These are phyloP conservation scores for Aristolochia contorta DNA, from an alignment of 164 flowering plant species.

Conservation along the genomic window DNA sequence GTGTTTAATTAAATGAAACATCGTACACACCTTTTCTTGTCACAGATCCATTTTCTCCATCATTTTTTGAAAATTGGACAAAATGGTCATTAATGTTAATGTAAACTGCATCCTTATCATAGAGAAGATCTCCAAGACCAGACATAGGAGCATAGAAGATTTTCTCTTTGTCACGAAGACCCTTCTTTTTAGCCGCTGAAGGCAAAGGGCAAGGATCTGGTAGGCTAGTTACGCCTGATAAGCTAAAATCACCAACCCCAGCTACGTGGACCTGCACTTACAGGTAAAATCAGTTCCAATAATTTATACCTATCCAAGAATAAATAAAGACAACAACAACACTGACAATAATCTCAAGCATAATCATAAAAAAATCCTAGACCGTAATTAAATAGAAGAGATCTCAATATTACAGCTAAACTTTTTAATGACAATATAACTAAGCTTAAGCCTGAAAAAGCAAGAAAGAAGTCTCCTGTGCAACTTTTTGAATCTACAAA, in stretches of 20 bases:
- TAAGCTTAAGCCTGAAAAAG: no score
- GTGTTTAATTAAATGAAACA: not conserved
- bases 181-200: slow-evolving; percentile 93
- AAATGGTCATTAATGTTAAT: slow-evolving; percentile 79
- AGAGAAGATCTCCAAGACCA: slow-evolving; percentile 89
- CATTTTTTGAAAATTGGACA: slow-evolving; percentile 72
- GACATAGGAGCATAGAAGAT: slow-evolving; percentile 98
- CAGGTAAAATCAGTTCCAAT: not conserved
- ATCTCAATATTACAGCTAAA: not conserved
- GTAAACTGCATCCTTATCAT: slow-evolving; percentile 97
- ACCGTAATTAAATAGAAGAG: not conserved
- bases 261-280: slow-evolving; percentile 80
- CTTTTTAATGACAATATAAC: no score
- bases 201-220: slow-evolving; percentile 97
- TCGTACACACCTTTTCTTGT: slow-evolving; percentile 35
- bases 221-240: slow-evolving; percentile 57
- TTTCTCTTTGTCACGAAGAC: slow-evolving; percentile 86
- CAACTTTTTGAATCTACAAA: no score
- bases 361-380: not conserved
- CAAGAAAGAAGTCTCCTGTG: no score
- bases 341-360: not conserved
- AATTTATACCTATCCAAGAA: not conserved
- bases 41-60: slow-evolving; percentile 30
- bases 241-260: slow-evolving; percentile 81
- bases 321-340: no score